These are phyloP conservation scores for Arxiozyma slooffiae DNA, from an alignment of 1,139 yeast species.

Conservation along the genomic window DNA sequence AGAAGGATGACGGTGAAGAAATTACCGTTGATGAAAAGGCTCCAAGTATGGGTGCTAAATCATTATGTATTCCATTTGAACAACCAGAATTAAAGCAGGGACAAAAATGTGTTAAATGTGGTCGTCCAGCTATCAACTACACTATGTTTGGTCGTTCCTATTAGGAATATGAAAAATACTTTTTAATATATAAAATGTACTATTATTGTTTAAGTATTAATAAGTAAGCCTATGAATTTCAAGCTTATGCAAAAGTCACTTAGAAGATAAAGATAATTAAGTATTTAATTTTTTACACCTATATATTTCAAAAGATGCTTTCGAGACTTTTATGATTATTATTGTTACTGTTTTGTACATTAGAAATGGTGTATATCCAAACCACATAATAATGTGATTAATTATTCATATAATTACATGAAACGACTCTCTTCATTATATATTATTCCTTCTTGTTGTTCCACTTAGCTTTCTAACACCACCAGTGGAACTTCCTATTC, in stretches of 20 bases:
- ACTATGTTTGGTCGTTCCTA: constrained; percentile 96
- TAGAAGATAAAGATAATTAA: not conserved
- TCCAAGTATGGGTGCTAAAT: constrained; percentile 99
- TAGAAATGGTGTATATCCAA: not conserved
- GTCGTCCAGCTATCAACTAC: constrained; percentile 60
- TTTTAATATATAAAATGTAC: not conserved
- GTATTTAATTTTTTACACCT: not conserved
- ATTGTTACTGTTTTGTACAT: not conserved
- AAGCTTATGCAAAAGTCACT: not conserved
- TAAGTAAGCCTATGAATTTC: not conserved
- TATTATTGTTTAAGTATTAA: not conserved
- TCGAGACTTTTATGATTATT: not conserved
- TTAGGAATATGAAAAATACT: constrained; percentile 26
- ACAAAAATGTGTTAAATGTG: constrained; percentile 84
- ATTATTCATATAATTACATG: not conserved
- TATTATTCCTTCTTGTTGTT: constrained; percentile 17
- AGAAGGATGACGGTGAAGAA: constrained; percentile 67
- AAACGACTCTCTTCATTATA: not conserved
- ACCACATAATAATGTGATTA: not conserved
- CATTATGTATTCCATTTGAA: constrained; percentile 89
- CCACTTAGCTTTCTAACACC: constrained; percentile 30
- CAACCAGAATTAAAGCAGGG: constrained; percentile 75
- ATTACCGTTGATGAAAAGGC: constrained; percentile 90
- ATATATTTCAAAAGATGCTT: too few relatives aligned
- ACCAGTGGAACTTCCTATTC: constrained; percentile 28